phyloP scores from a whole-genome alignment of 140 eudicot species.

The Stevia rebaudiana region DNA sequence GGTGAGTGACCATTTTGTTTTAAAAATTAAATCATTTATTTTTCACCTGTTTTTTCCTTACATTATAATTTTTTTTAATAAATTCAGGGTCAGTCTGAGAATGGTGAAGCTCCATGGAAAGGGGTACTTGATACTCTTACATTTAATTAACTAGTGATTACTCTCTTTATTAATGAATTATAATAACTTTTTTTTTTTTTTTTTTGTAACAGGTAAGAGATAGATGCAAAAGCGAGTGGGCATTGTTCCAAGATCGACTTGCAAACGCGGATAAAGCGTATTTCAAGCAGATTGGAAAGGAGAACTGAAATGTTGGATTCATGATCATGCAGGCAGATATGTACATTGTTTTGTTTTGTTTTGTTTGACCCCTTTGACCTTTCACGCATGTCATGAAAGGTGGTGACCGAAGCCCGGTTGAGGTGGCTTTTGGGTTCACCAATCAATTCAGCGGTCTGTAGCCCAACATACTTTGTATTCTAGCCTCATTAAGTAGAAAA shows the following conservation, averaged over 20 bases:
- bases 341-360: slow-evolving; percentile 41
- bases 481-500: slow-evolving; percentile 28
- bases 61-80: slow-evolving; percentile 9
- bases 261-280: slow-evolving; percentile 81
- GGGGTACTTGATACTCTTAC: slow-evolving; percentile 49
- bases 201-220: slow-evolving; percentile 54
- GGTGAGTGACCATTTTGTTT: slow-evolving; percentile 36
- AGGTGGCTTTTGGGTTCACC: slow-evolving; percentile 27
- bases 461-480: slow-evolving; percentile 35
- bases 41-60: background rate
- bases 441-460: slow-evolving; percentile 8
- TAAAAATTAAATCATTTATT: background rate
- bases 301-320: slow-evolving; percentile 18
- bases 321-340: slow-evolving; percentile 21
- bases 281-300: slow-evolving; percentile 42
- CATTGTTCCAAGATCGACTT: slow-evolving; percentile 84
- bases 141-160: background rate
- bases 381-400: slow-evolving; percentile 15
- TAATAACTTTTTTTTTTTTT: background rate
- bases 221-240: slow-evolving; percentile 94
- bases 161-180: background rate
- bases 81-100: slow-evolving; percentile 68
- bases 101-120: slow-evolving; percentile 94
- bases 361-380: slow-evolving; percentile 14
- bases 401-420: slow-evolving; percentile 26